Evolutionary conservation across 2,329 filamentous ascomycete genomes (phyloP), one percentile per base, ranked within the genome.

Genomic region (Penicillium hesseltinei): DNA sequence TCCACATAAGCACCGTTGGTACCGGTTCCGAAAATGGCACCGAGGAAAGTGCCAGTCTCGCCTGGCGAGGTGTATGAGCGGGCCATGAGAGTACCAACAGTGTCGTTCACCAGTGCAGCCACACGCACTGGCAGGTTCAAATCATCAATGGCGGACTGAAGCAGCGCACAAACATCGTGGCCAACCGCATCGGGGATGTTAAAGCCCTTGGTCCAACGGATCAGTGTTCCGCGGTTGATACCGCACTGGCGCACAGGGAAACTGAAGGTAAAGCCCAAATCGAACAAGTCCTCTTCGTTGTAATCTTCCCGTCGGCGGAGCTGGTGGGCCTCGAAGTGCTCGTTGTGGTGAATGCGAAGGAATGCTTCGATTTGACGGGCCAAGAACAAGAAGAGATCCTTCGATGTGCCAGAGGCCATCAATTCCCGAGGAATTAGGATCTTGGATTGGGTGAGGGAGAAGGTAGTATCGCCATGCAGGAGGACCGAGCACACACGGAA

Each of bases 161-260:
- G 82, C 61, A 99, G 80, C 42, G 86, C 88, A 74, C 94, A 99
- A 33, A 99, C 92, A 74, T 99, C 94, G 77, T 97, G 89, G 67
- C 93, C 94, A 57, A 99, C 77, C 1, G 92, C 90, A 72, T 97
- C 94, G n/a, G 87, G 84, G 65, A 99, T 97, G 72, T 97, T 91
- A 73, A 97, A 99, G 51, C 94, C 94, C 80, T 99, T 99, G 57
- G 94, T 99, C 94, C 94, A 99, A 66, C 94, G 87, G 76, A 97
- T 94, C 54, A 99, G 82, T 56, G 88, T 89, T 60, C 94, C 94
- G 78, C 92, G 93, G 82, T 97, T 97, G 74, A 99, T 96, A 39
- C 91, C 92, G 57, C 90, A 82, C 75, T 99, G 94, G 73, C 95
- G 86, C 39, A 97, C 92, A 3, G 94, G 94, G 79, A 97, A 99